Evolutionary conservation across 73 alveolate species (phyloP).

Genomic region (Tetrahymena borealis): DNA sequence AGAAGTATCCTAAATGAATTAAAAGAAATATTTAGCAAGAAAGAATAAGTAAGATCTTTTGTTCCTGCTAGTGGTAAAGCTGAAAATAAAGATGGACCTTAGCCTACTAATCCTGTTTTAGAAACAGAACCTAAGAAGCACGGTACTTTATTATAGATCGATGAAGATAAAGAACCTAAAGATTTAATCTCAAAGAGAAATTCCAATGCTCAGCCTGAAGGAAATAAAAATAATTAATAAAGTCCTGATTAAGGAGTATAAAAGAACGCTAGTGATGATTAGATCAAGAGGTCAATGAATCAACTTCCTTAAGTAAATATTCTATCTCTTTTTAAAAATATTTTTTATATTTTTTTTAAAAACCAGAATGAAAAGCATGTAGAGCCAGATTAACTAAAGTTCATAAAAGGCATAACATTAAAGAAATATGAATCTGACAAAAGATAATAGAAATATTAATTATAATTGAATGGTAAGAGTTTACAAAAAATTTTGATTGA

Average conservation of each 20-base stretch:
- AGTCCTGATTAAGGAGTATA: neutral
- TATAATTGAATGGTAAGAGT: slow-evolving; percentile 9
- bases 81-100: neutral
- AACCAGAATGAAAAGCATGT: neutral
- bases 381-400: neutral
- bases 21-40: neutral
- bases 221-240: neutral
- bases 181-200: neutral
- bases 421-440: neutral
- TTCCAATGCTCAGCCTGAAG: neutral
- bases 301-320: neutral
- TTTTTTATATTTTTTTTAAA: too few relatives aligned
- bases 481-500: neutral
- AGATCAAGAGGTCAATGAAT: neutral
- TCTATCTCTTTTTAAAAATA: too few relatives aligned
- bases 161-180: neutral
- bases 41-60: neutral
- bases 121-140: neutral
- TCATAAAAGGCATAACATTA: neutral
- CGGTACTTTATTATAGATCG: neutral
- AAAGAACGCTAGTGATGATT: neutral
- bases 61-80: neutral
- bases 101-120: neutral
- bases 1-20: neutral
- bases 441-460: neutral